Evolutionary conservation across 768 basidiomycete genomes (phyloP), one percentile per base, ranked within the genome.

Genomic region (Ramaria sp.): DNA sequence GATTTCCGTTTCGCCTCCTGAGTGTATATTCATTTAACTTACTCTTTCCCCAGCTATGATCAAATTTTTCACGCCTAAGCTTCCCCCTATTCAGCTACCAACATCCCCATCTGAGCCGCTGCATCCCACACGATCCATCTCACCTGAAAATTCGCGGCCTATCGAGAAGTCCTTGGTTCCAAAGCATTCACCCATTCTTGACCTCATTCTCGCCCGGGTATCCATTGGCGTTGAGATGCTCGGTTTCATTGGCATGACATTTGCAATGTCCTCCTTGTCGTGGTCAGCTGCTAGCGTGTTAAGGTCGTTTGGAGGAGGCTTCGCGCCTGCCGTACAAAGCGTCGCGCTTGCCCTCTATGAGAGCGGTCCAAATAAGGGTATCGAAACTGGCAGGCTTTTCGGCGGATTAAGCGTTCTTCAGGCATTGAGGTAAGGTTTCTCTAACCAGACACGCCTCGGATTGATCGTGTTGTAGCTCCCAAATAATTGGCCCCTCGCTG

Each of bases 341-440:
- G 76, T 91, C 37, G 82, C 89, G 3, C 70, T 94, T 43, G 79
- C 84, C 22, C 65, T 88, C 46, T 88, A 84, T 59, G 70, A 70
- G 30, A 69, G 69, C n/a, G 71, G 72, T 19, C 78, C 78, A 1
- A 78, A 82, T 2, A 63, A 64, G 38, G 62, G 62, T 0, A 74
- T 73, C 13, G 86, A 91, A 63, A 72, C 76, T 12, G 92, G 91
- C 2, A 76, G 73, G 62, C 72, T 96, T 17, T 93, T 92, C 64
- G 92, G 90, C 12, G 90, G 82, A 3, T 62, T 93, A 57, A 82
- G 84, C 56, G 86, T 93, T 30, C 61, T 91, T 3, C 80, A 86
- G 59, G 81, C 86, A 5, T 64, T 91, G 10, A 75, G 82, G 81
- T 84, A 62, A 17, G 19, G 19, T 27, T 19, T 1, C 19, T 39